Evolutionary conservation across 495 filamentous ascomycete genomes (phyloP), one percentile per base, ranked within the genome.

Genomic region (Talaromyces proteolyticus): DNA sequence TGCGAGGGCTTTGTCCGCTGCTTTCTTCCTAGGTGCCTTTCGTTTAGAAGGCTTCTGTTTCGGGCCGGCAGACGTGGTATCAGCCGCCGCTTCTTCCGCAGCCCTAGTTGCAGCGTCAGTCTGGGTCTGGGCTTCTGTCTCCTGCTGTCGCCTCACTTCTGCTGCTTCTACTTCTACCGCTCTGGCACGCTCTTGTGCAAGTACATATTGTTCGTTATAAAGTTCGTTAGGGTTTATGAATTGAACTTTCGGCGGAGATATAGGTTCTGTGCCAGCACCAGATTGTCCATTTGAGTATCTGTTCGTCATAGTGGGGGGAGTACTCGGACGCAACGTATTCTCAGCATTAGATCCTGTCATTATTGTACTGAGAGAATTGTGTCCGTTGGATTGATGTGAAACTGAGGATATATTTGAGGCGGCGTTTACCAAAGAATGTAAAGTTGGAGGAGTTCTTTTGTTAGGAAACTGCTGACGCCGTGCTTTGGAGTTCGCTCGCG

Each of bases 141-240:
- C 51, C 26, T 29, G 51, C n/a, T 8, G 24, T 39, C 36, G 46
- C 16, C 12, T 34, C 25, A 24, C 46, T 6, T 22, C 45, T 0
- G 51, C 46, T 12, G 25, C 47, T 11, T 48, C 50, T 26, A 26
- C 53, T 19, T 56, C 59, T 21, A 47, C 57, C 22, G 50, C 59
- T 26, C 46, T 53, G 29, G 48, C 50, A 20, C 51, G 53, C 45
- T 63, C 58, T 19, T 54, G 29, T 14, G 55, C 42, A 24, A 54
- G 44, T 20, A 53, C 57, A 19, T 63, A 54, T 23, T 47, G 41
- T 18, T 65, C 53, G 41, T 64, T 60, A 47, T 61, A 65, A 6
- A 65, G 54, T 21, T 65, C 53, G 37, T 45, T 59, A 10, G 61
- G 62, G 36, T 65, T 49, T n/a, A 49, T 49, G 14, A 37, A 49